A percentile compares a stretch with the other conserved stretches of the same genome.
Conservation (phyloP, 257 asterid species). For the Solanum bulbocastanum region DNA sequence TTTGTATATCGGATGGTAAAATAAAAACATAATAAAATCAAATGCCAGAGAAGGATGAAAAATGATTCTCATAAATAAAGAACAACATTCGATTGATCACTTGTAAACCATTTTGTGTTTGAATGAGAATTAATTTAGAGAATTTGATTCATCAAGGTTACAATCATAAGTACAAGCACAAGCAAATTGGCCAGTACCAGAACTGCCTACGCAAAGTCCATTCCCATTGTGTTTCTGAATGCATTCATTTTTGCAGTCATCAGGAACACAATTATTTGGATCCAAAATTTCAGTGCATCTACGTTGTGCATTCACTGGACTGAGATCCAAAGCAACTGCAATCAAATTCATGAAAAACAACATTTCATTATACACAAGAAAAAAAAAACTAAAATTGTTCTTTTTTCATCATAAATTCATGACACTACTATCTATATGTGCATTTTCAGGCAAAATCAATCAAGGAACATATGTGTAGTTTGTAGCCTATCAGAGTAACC, state of each 20-base stretch:
- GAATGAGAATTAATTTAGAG: neutral
- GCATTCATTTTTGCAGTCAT: neutral
- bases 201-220: neutral
- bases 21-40: neutral
- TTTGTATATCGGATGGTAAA: neutral
- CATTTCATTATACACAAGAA: neutral
- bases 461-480: neutral
- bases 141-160: neutral
- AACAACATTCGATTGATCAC: neutral
- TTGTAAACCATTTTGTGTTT: neutral
- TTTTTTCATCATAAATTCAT: neutral
- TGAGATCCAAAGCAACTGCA: constrained; percentile 2
- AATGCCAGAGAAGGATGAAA: neutral
- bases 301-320: neutral
- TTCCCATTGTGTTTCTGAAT: neutral
- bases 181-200: neutral
- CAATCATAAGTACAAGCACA: neutral
- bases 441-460: neutral
- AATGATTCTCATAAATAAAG: neutral
- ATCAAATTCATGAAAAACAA: neutral
- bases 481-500: neutral
- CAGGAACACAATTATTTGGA: neutral
- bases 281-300: neutral
- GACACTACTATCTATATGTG: neutral
- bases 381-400: neutral